phyloP scores from a whole-genome alignment of 2,329 filamentous ascomycete species.

The Fusarium sp. region DNA sequence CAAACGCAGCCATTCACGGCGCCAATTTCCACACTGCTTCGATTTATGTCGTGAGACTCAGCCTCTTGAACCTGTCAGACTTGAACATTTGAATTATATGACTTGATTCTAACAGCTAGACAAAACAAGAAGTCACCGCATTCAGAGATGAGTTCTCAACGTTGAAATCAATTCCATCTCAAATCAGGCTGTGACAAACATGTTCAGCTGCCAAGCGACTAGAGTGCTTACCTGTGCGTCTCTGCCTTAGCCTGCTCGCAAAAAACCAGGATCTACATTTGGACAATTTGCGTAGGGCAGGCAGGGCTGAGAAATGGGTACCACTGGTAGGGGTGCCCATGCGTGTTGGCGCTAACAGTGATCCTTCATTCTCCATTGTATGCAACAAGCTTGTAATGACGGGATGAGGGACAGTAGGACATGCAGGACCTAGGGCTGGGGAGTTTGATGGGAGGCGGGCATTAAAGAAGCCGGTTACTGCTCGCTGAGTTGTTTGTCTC shows the following conservation, averaged over 20 bases:
- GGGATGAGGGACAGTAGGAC: not conserved
- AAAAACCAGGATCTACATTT: not conserved
- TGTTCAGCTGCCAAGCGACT: not conserved
- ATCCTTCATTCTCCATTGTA: not conserved
- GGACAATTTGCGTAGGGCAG: not conserved
- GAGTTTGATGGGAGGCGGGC: not conserved
- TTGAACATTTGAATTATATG: not conserved
- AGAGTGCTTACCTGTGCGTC: not conserved
- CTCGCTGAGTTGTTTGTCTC: not conserved
- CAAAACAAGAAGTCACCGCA: not conserved
- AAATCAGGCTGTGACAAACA: not conserved
- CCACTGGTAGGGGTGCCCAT: not conserved
- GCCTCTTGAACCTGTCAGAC: not conserved
- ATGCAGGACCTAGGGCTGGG: not conserved
- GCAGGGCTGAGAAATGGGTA: not conserved
- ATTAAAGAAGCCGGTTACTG: not conserved
- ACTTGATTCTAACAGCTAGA: not conserved
- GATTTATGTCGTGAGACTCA: not conserved
- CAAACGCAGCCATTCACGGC: not conserved
- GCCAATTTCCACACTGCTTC: not conserved
- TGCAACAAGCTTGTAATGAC: not conserved
- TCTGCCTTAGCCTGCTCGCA: not conserved
- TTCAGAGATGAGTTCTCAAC: not conserved
- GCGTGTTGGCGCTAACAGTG: not conserved
- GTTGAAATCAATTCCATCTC: not conserved